Evolutionary conservation across 768 basidiomycete genomes (phyloP).

Genomic region (Lactarius akahatsu): DNA sequence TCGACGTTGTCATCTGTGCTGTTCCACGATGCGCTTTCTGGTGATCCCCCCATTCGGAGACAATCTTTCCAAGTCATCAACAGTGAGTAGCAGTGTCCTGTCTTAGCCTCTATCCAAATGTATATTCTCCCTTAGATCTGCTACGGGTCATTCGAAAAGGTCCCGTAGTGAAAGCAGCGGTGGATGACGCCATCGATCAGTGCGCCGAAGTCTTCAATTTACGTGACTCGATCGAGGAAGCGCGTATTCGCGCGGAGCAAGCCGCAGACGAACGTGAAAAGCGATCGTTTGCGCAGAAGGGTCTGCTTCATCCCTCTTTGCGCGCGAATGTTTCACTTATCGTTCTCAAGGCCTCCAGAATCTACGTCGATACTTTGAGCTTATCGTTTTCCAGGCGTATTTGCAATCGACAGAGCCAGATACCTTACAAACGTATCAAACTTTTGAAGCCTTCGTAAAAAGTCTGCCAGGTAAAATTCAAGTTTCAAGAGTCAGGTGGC

Average conservation of each 20-base stretch:
- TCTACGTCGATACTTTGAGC: constrained; percentile 78
- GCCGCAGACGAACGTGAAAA: constrained; percentile 70
- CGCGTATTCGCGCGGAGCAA: constrained; percentile 74
- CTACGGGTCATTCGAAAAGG: constrained; percentile 87
- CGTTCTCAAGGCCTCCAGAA: constrained; percentile 62
- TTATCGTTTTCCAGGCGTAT: constrained; percentile 89
- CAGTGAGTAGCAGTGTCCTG: constrained; percentile 48
- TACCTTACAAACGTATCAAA: constrained; percentile 70
- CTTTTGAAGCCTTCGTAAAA: constrained; percentile 80
- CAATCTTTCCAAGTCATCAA: constrained; percentile 88
- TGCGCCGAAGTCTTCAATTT: constrained; percentile 83
- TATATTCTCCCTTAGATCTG: constrained; percentile 49
- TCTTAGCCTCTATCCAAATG: constrained; percentile 17
- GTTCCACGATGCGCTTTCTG: constrained; percentile 35
- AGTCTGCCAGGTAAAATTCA: constrained; percentile 68
- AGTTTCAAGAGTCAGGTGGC: constrained; percentile 50
- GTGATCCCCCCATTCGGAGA: constrained; percentile 37
- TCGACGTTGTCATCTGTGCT: constrained; percentile 45
- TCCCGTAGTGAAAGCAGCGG: constrained; percentile 76
- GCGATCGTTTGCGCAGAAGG: constrained; percentile 66
- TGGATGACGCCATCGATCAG: constrained; percentile 86
- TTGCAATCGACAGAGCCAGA: constrained; percentile 79
- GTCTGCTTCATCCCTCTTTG: constrained; percentile 37
- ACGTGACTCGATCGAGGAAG: constrained; percentile 84
- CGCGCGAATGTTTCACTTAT: neutral